phyloP scores from a whole-genome alignment of 148 eudicot genomes.

The Vaccinium vitisidaea region DNA sequence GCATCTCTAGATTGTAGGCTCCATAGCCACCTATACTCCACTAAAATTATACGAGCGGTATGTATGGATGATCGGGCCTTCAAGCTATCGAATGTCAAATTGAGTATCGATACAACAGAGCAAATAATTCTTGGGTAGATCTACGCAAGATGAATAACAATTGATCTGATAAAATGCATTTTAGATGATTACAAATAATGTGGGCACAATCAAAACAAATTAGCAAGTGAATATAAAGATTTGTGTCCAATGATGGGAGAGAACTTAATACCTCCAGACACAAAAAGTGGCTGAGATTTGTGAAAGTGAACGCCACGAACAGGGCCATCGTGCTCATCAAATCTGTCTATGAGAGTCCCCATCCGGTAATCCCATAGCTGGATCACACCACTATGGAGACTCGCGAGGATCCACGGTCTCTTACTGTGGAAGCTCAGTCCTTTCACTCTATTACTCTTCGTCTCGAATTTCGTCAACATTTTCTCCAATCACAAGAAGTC shows the following conservation, averaged over 20 bases:
- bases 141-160: neutral
- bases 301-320: slow-evolving; percentile 80
- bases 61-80: neutral
- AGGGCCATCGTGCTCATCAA: slow-evolving; percentile 76
- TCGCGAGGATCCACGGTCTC: slow-evolving; percentile 81
- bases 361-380: slow-evolving; percentile 84
- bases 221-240: neutral
- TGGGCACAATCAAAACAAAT: neutral
- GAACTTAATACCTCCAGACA: slow-evolving; percentile 59
- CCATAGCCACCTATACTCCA: neutral
- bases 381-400: slow-evolving; percentile 77
- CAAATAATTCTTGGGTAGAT: neutral
- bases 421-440: slow-evolving; percentile 73
- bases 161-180: neutral
- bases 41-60: neutral
- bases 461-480: slow-evolving; percentile 85
- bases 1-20: neutral
- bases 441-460: slow-evolving; percentile 83
- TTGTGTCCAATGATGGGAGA: neutral
- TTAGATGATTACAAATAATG: neutral
- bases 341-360: slow-evolving; percentile 79
- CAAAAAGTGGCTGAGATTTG: slow-evolving; percentile 67
- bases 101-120: neutral
- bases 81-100: neutral
- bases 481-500: slow-evolving; percentile 5